These are phyloP conservation scores for Metschnikowia noctiluminum DNA, from an alignment of 805 yeast genomes.

Conservation along the genomic window DNA sequence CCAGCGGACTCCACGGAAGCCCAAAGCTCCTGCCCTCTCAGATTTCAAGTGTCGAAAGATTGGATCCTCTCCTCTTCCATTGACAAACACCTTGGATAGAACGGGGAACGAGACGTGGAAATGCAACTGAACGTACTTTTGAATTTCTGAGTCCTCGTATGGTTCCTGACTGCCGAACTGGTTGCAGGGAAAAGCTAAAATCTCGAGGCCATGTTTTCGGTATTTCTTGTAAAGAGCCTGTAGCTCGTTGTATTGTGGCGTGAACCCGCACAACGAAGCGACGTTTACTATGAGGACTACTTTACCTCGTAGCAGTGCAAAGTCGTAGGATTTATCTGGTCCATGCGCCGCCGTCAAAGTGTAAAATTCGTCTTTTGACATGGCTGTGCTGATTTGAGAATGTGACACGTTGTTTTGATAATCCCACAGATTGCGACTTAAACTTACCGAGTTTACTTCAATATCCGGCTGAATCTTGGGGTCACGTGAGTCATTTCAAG, in stretches of 20 bases:
- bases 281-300: constrained; percentile 27
- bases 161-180: constrained; percentile 85
- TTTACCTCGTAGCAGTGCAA: constrained; percentile 17
- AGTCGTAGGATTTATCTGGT: constrained; percentile 1
- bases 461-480: no score
- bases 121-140: constrained; percentile 17
- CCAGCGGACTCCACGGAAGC: constrained; percentile 58
- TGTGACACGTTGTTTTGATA: no score
- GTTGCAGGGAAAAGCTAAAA: constrained; percentile 88
- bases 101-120: constrained; percentile 38
- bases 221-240: constrained; percentile 67
- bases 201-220: constrained; percentile 56
- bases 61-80: constrained; percentile 31
- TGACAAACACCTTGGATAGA: constrained; percentile 34
- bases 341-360: constrained; percentile 5
- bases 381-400: background rate
- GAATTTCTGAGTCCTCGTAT: constrained; percentile 43
- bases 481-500: no score
- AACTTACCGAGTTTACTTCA: no score
- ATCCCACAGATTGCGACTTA: no score
- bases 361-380: constrained; percentile 7
- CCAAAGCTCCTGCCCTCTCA: constrained; percentile 27
- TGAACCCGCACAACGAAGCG: constrained; percentile 22
- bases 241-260: constrained; percentile 53
- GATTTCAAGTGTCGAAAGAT: constrained; percentile 31